Percentiles rank a stretch among this genome's conserved stretches.
These are phyloP conservation scores for Puya raimondii DNA, from an alignment of 176 grass and related monocot species.

Conservation along the genomic window DNA sequence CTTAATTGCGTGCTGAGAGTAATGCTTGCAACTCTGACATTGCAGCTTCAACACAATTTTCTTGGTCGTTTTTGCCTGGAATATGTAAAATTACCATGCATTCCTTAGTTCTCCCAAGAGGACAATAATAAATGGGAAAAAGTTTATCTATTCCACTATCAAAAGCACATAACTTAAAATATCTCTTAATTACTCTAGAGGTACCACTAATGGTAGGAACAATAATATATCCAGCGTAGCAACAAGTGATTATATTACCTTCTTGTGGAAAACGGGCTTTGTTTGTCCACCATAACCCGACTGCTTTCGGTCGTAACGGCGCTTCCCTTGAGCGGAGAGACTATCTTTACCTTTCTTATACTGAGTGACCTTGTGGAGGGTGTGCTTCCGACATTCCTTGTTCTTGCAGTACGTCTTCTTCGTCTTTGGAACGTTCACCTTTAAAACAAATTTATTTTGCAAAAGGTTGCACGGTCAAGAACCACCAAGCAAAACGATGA, in stretches of 20 bases:
- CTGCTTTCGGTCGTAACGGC: constrained; percentile 88
- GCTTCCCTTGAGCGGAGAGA: constrained; percentile 81
- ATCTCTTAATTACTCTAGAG: no score
- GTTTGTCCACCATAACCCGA: constrained; percentile 96
- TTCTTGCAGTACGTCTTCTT: constrained; percentile 99
- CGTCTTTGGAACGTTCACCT: constrained; percentile 95
- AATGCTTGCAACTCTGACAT: constrained; percentile 92
- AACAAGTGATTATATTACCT: constrained; percentile 28
- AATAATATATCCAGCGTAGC: not conserved
- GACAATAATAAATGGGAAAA: not conserved
- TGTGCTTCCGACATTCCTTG: constrained; percentile 95
- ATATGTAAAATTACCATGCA: not conserved
- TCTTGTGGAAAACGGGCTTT: constrained; percentile 96
- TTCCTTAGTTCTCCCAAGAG: not conserved
- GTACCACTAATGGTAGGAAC: not conserved
- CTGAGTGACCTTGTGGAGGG: constrained; percentile 87
- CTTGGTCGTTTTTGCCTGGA: constrained; percentile 92
- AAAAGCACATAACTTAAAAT: not conserved
- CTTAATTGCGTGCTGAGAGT: constrained; percentile 69
- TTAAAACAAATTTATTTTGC: not conserved
- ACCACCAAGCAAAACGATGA: not conserved
- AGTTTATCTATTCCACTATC: not conserved
- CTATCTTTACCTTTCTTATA: constrained; percentile 98
- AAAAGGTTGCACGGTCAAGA: not conserved
- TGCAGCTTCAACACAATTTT: constrained; percentile 94